Conservation (phyloP, 139 green algal species). For the Marvania coccoides region DNA sequence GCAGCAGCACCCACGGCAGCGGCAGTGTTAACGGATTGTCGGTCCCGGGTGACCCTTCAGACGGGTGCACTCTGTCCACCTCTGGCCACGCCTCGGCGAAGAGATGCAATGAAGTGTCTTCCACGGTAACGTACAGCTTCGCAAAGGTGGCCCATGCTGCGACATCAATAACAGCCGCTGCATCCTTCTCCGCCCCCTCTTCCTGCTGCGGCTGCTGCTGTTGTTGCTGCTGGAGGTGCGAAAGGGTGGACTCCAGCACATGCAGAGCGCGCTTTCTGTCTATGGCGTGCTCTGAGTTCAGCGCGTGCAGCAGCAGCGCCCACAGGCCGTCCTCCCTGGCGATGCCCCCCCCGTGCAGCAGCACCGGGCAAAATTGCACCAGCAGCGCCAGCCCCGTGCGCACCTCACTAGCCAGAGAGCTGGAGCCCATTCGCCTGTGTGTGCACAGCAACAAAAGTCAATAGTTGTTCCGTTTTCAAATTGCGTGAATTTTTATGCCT, state of each 20-base stretch:
- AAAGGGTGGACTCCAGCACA: constrained; percentile 6
- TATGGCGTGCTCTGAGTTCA: neutral
- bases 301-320: neutral
- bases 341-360: neutral
- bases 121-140: constrained; percentile 13
- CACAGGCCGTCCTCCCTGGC: neutral
- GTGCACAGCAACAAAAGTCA: neutral
- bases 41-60: neutral
- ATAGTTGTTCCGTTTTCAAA: no score
- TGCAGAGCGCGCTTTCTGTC: constrained; percentile 17
- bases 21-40: neutral
- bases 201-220: neutral
- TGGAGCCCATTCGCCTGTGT: neutral
- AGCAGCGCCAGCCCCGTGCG: constrained; percentile 8
- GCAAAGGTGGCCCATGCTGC: constrained; percentile 3
- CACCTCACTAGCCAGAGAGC: neutral
- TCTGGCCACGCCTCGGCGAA: constrained; percentile 3
- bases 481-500: no score
- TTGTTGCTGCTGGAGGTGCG: neutral
- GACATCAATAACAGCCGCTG: no score
- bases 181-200: no score
- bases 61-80: constrained; percentile 14
- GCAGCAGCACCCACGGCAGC: constrained; percentile 1
- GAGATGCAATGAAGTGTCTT: constrained; percentile 21
- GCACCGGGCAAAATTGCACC: constrained; percentile 2